These are phyloP conservation scores for Termitomyces bulborhizus DNA, from an alignment of 768 basidiomycete genomes.

Conservation along the genomic window DNA sequence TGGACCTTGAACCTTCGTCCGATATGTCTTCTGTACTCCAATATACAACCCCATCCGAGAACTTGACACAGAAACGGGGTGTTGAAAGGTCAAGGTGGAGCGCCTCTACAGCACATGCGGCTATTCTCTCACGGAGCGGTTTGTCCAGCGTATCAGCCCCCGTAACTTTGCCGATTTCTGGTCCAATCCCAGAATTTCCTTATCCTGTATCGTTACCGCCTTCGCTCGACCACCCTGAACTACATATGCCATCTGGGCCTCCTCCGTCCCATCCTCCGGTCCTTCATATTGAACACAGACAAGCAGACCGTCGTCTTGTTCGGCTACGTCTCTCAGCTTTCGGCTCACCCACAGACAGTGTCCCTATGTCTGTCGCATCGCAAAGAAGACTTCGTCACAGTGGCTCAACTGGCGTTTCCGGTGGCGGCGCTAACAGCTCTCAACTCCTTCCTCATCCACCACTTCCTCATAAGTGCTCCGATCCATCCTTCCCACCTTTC, in stretches of 20 bases:
- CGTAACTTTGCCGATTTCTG: constrained; percentile 12
- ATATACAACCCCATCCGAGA: constrained; percentile 13
- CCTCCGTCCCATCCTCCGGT: not conserved
- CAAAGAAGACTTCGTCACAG: constrained; percentile 46
- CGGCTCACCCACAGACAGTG: constrained; percentile 50
- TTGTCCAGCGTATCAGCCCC: constrained; percentile 9
- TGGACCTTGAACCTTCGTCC: constrained; percentile 31
- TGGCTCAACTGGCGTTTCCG: constrained; percentile 23
- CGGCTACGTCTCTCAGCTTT: constrained; percentile 25
- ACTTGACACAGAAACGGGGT: constrained; percentile 2
- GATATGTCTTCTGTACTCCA: constrained; percentile 20
- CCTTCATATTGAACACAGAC: constrained; percentile 16
- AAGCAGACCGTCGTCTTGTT: constrained; percentile 22
- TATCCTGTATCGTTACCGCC: constrained; percentile 41
- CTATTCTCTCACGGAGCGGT: constrained; percentile 7
- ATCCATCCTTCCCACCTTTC: not conserved
- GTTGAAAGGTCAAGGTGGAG: constrained; percentile 33
- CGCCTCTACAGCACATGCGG: constrained; percentile 15
- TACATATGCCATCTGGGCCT: constrained; percentile 8
- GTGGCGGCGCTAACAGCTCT: constrained; percentile 15
- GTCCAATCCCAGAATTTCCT: constrained; percentile 28
- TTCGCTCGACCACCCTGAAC: constrained; percentile 29
- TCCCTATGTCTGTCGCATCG: constrained; percentile 45
- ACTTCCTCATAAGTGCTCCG: constrained; percentile 18
- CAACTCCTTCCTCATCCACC: constrained; percentile 38